A percentile compares a stretch with the other conserved stretches of the same genome.
These are phyloP conservation scores for Calocera viscosa DNA, from an alignment of 768 basidiomycete species.

Conservation along the genomic window DNA sequence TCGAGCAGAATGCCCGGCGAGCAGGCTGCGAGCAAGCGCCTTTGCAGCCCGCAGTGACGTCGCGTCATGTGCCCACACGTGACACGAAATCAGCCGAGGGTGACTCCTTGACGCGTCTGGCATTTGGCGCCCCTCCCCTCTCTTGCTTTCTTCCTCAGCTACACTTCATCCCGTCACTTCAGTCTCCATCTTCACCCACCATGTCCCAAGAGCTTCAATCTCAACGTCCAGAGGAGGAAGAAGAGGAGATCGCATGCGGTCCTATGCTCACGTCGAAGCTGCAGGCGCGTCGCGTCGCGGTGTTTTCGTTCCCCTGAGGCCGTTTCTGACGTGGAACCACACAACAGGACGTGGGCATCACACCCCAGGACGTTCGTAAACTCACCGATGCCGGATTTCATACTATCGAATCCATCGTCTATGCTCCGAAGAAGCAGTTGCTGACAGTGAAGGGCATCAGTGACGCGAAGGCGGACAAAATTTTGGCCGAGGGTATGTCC, in stretches of 20 bases:
- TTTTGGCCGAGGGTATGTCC: slow-evolving; percentile 68
- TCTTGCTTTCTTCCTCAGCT: background rate
- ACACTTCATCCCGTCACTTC: background rate
- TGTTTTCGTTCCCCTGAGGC: background rate
- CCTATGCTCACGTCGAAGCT: slow-evolving; percentile 72
- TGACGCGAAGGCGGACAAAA: slow-evolving; percentile 95
- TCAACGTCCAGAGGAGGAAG: slow-evolving; percentile 35
- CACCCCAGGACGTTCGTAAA: slow-evolving; percentile 87
- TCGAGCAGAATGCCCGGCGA: too few species aligned
- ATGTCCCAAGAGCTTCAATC: slow-evolving; percentile 45
- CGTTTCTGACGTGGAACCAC: background rate
- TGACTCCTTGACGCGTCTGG: too few species aligned
- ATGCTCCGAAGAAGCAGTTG: slow-evolving; percentile 87
- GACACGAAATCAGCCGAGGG: too few species aligned
- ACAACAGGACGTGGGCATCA: slow-evolving; percentile 77
- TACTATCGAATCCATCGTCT: slow-evolving; percentile 91
- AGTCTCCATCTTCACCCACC: background rate
- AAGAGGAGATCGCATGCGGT: slow-evolving; percentile 49
- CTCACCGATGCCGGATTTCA: slow-evolving; percentile 81
- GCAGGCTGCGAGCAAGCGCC: too few species aligned
- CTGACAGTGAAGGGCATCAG: slow-evolving; percentile 92
- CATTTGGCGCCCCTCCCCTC: background rate
- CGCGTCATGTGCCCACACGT: too few species aligned
- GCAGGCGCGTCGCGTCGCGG: slow-evolving; percentile 22
- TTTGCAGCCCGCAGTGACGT: too few species aligned